Conservation (phyloP, 306 rosid genomes). For the Acmispon strigosus region DNA sequence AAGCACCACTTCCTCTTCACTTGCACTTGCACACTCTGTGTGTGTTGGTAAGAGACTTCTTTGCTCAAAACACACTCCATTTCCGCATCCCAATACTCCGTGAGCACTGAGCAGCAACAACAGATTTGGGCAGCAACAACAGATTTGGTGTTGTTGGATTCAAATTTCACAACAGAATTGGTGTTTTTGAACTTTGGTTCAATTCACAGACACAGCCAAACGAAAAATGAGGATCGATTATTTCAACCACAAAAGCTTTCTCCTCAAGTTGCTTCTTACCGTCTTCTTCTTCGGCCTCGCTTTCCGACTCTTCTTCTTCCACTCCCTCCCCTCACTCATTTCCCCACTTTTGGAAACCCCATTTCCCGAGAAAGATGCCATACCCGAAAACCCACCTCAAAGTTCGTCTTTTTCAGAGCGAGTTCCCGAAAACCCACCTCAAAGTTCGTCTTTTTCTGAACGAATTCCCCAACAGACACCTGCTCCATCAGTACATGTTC, state of each 20-base stretch:
- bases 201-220: too few species aligned
- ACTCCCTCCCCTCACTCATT: slow-evolving; percentile 37
- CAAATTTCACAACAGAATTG: too few species aligned
- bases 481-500: background rate
- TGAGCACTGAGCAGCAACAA: too few species aligned
- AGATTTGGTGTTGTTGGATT: background rate
- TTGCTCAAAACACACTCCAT: too few species aligned
- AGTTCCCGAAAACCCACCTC: background rate
- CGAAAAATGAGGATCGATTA: slow-evolving; percentile 46
- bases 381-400: background rate
- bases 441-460: background rate
- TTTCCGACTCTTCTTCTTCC: slow-evolving; percentile 48
- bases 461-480: too few species aligned
- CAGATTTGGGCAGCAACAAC: too few species aligned
- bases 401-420: background rate
- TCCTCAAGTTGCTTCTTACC: slow-evolving; percentile 40
- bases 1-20: too few species aligned
- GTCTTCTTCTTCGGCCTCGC: slow-evolving; percentile 54
- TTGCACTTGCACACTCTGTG: too few species aligned
- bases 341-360: slow-evolving; percentile 43
- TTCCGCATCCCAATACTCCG: too few species aligned
- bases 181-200: too few species aligned
- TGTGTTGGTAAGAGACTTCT: too few species aligned
- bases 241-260: slow-evolving; percentile 38
- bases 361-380: slow-evolving; percentile 30